Base-by-base conservation (phyloP, 768 basidiomycete genomes). In the Crepidotus variabilis region DNA sequence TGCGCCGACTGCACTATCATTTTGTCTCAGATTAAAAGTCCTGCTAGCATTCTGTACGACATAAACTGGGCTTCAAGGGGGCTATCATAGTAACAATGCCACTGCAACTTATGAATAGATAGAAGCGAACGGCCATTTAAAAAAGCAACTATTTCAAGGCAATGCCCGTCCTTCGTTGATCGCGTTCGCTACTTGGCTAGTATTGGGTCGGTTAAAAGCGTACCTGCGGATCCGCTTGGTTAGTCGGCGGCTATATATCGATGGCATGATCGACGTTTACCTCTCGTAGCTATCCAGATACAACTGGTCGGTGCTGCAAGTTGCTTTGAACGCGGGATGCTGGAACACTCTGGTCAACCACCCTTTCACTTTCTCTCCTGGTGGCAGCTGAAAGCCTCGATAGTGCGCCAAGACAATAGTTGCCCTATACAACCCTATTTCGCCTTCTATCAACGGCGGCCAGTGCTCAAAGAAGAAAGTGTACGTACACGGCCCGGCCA, bases 281-380 rank as follows among this genome's bases (percentile, higher is more conserved):
- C 86, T 75, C 61, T 90, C 88, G 59, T 90, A 90, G 60, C 84
- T 86, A 58, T 87, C 86, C 8, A 88, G 59, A 61, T 90, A 90
- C 51, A 88, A 66, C 39, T 84, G 69, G 21, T 86, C 82, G 0
- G 81, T 80, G 67, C 87, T 89, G 65, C 87, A 87, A 0, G 89
- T 92, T 10, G 72, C 69, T 63, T 78, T 82, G 73, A 90, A 87
- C 2, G 78, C 75, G 0, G 84, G 85, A 62, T 91, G 83, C 2
- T 70, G 71, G 45, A 87, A 76, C 28, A 90, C 62, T 20, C 83
- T 69, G 6, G 71, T 57, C 46, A 85, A 51, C 79, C 85, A 90
- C 2, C 71, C 77, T 20, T 73, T 65, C 60, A 88, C 79, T 51
- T 74, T 81, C 3, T 65, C 64, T 0, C 77, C 79, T 24, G 69